Conservation (phyloP, 2,329 filamentous ascomycete genomes). For the Aaosphaeria arxii region DNA sequence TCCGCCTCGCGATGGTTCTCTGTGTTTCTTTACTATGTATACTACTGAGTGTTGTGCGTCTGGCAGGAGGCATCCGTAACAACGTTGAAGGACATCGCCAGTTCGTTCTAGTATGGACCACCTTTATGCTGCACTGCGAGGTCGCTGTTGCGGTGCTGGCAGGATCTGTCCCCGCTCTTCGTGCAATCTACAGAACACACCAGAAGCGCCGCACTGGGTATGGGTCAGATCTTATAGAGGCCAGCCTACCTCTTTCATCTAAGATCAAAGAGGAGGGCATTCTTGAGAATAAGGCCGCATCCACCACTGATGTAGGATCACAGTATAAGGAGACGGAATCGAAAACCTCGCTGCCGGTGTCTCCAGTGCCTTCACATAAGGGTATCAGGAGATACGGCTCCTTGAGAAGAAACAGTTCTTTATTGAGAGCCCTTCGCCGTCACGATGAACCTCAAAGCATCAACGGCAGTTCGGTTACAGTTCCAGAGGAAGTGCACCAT, state of each 20-base stretch:
- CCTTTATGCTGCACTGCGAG: slow-evolving; percentile 12
- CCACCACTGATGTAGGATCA: too few relatives aligned
- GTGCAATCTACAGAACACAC: slow-evolving; percentile 4
- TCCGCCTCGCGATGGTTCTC: slow-evolving; percentile 6
- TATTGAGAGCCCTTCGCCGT: too few relatives aligned
- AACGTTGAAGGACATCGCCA: slow-evolving; percentile 1
- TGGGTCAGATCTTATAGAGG: not conserved
- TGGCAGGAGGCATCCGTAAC: slow-evolving; percentile 6
- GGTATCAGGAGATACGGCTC: too few relatives aligned
- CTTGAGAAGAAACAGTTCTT: too few relatives aligned
- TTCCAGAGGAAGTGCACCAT: too few relatives aligned
- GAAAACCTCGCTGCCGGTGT: too few relatives aligned
- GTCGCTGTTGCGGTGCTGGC: slow-evolving; percentile 10
- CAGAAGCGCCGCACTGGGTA: not conserved
- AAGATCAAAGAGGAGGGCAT: too few relatives aligned
- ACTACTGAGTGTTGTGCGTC: slow-evolving; percentile 6
- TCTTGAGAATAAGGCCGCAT: too few relatives aligned
- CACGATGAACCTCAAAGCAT: too few relatives aligned
- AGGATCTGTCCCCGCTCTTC: slow-evolving; percentile 8
- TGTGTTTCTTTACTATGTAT: slow-evolving; percentile 9
- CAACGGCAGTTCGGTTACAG: too few relatives aligned
- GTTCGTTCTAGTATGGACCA: slow-evolving; percentile 6
- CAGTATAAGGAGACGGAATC: too few relatives aligned
- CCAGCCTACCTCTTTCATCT: not conserved
- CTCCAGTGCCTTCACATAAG: too few relatives aligned